phyloP scores from a whole-genome alignment of 2,329 filamentous ascomycete genomes.

The Neofusicoccum parvum region DNA sequence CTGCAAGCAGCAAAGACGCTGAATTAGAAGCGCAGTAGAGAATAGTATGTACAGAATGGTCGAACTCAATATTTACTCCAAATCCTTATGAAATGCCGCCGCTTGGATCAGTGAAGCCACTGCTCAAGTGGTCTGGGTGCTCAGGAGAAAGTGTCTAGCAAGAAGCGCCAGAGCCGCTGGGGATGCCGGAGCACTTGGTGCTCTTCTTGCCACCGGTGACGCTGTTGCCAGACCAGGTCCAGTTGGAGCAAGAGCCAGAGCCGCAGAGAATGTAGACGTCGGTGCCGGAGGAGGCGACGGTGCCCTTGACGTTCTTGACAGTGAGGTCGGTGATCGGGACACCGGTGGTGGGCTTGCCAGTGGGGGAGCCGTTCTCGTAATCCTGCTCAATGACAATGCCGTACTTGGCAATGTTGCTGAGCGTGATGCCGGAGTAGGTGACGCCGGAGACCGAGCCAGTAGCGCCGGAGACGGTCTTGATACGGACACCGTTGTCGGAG shows the following conservation, averaged over 20 bases:
- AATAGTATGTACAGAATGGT: conserved; percentile 15
- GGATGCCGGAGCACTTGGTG: conserved; percentile 38
- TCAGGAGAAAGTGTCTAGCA: conserved; percentile 27
- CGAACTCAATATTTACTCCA: background rate
- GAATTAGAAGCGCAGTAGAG: conserved; percentile 8
- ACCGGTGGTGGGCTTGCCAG: conserved; percentile 49
- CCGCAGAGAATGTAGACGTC: conserved; percentile 60
- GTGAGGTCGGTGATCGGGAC: conserved; percentile 51
- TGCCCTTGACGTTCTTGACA: conserved; percentile 46
- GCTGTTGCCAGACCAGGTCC: conserved; percentile 54
- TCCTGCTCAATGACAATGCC: conserved; percentile 57
- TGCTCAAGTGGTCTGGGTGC: background rate
- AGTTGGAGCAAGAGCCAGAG: conserved; percentile 54
- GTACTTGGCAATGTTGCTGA: conserved; percentile 50
- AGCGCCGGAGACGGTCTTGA: conserved; percentile 56
- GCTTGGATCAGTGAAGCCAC: background rate
- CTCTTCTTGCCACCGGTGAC: conserved; percentile 43
- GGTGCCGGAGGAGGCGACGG: conserved; percentile 33
- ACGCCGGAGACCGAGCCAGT: conserved; percentile 55
- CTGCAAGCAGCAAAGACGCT: conserved; percentile 13
- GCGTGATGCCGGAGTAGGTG: conserved; percentile 50
- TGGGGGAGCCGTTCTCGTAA: conserved; percentile 51
- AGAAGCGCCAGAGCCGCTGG: conserved; percentile 35
- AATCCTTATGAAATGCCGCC: background rate
- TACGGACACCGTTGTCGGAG: conserved; percentile 55